Conservation (phyloP, 441 rosid genomes). For the Lepidium campestre region DNA sequence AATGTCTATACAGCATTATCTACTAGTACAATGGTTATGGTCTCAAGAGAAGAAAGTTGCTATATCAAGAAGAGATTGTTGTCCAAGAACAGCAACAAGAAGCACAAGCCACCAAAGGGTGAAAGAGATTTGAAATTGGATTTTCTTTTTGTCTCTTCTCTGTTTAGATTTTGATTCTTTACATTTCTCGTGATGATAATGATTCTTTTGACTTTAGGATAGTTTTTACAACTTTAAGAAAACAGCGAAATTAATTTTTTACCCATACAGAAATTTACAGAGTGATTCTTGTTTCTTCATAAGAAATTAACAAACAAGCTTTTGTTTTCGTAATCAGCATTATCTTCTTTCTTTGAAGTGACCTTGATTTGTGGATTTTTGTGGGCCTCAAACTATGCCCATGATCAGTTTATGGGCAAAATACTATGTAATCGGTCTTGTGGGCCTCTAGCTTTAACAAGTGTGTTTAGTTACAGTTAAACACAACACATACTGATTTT, state of each 20-base stretch:
- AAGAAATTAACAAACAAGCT: neutral
- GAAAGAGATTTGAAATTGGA: constrained; percentile 11
- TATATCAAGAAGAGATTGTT: constrained; percentile 50
- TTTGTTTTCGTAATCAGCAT: too few relatives aligned
- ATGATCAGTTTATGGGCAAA: neutral
- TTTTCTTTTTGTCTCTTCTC: neutral
- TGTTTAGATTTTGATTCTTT: neutral
- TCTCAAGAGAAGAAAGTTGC: constrained; percentile 74
- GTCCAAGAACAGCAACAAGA: constrained; percentile 36
- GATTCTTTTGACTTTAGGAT: constrained; percentile 11
- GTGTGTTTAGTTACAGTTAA: too few relatives aligned
- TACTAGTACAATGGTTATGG: constrained; percentile 79
- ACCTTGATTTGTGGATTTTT: neutral
- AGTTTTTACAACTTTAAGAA: neutral
- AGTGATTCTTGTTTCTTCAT: constrained; percentile 1
- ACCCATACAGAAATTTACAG: constrained; percentile 12
- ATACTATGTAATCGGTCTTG: neutral
- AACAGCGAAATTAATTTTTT: too few relatives aligned
- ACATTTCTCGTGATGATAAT: neutral
- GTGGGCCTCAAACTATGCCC: neutral
- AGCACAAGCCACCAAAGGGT: constrained; percentile 44
- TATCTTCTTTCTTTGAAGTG: too few relatives aligned
- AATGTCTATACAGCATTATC: constrained; percentile 64
- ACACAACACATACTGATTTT: too few relatives aligned
- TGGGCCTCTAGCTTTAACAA: neutral